Conservation (phyloP, 2,329 filamentous ascomycete species). For the Metarhizium album region DNA sequence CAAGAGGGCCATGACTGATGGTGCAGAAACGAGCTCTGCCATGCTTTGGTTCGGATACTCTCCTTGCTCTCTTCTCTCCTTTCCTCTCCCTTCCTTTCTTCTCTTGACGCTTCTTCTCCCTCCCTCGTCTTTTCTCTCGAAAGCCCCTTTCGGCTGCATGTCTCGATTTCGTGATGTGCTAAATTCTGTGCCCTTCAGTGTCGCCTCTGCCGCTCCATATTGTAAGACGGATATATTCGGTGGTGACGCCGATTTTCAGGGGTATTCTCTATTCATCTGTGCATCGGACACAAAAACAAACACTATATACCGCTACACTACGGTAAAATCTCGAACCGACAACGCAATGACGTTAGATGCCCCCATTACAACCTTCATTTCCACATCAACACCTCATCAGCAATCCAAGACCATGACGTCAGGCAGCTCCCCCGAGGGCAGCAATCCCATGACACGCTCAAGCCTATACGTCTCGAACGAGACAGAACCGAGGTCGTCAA, state of each 20-base stretch:
- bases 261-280: constrained; percentile 14
- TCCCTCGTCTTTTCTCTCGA: too few relatives aligned
- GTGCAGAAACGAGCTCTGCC: not conserved
- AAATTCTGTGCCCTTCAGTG: not conserved
- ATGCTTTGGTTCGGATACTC: constrained; percentile 5
- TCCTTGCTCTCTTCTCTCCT: not conserved
- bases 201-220: constrained; percentile 9
- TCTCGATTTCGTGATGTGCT: not conserved
- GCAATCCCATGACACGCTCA: not conserved
- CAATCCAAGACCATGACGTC: not conserved
- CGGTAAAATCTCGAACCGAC: not conserved
- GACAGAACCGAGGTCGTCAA: not conserved
- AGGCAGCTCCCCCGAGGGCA: not conserved
- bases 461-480: not conserved
- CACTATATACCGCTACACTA: constrained; percentile 11
- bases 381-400: not conserved
- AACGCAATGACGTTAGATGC: not conserved
- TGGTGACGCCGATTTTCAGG: constrained; percentile 6
- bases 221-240: constrained; percentile 14
- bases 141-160: too few relatives aligned
- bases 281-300: constrained; percentile 10
- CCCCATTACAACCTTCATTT: not conserved
- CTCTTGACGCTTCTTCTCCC: too few relatives aligned
- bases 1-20: not conserved
- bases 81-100: not conserved